Conservation (phyloP, 202 grass and related monocot genomes). For the Brachypodium distachyon region DNA sequence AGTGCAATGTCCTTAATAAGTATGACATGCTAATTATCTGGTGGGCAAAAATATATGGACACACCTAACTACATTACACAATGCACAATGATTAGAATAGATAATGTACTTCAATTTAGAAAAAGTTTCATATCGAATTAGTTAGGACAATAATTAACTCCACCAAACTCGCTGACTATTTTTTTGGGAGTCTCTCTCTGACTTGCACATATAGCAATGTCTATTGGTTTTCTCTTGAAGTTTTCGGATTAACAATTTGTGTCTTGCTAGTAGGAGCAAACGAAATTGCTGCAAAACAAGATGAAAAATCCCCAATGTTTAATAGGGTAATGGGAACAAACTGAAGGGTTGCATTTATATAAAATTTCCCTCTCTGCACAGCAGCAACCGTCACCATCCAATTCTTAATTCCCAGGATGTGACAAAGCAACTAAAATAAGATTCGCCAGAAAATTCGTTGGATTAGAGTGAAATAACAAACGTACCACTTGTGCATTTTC, state of each 20-base stretch:
- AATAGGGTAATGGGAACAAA: background rate
- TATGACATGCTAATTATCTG: too few relatives aligned
- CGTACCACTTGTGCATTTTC: background rate
- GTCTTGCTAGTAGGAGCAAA: too few relatives aligned
- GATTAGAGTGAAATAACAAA: conserved; percentile 13
- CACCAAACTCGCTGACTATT: too few relatives aligned
- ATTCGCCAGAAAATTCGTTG: conserved; percentile 27
- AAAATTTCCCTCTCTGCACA: background rate
- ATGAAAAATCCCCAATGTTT: background rate
- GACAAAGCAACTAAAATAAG: conserved; percentile 35
- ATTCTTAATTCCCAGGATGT: conserved; percentile 20
- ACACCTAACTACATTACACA: background rate
- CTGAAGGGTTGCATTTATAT: background rate
- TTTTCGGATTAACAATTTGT: too few relatives aligned
- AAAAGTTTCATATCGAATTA: too few relatives aligned
- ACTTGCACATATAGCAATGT: too few relatives aligned
- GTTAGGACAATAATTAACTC: background rate
- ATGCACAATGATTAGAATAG: too few relatives aligned
- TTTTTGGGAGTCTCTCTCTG: too few relatives aligned
- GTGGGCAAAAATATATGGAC: background rate
- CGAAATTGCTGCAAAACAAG: background rate
- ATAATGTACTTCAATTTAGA: too few relatives aligned
- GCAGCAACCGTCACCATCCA: conserved; percentile 8
- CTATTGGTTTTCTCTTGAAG: too few relatives aligned
- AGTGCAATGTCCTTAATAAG: too few relatives aligned